Base-by-base conservation (phyloP, 768 basidiomycete genomes). In the Russula foetens region DNA sequence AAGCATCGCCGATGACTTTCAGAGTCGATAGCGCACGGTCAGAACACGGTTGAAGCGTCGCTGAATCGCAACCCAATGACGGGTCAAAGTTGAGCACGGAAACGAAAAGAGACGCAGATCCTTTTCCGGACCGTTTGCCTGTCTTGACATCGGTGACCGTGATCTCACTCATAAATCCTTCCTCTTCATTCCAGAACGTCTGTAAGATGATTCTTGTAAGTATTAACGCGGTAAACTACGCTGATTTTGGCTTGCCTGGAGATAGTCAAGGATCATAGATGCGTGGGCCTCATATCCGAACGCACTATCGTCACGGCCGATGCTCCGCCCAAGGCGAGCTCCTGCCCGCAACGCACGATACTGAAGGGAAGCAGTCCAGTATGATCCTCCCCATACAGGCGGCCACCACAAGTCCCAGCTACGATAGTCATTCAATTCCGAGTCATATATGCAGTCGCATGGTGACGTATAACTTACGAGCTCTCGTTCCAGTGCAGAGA, bases 31-130 rank as follows among this genome's bases (percentile, higher is more conserved):
- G 48, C 7, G 49, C 62, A 8, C 53, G 59, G 21, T 63, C 62
- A n/a, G 59, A 61, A 50, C 62, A 61, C 14, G 59, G 62, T 38
- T 63, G 53, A 35, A 56, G 48, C 1, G 63, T 63, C 1, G 24
- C 33, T 21, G 54, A 28, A 43, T 61, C 63, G 28, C 63, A 56
- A 11, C 63, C 63, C 35, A 63, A 28, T 0, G 52, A 55, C 14
- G 52, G 62, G 53, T 63, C 62, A 11, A 49, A 61, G 53, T 63
- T 63, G 47, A 61, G 35, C 19, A 63, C 58, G 5, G 59, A 29
- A 35, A 51, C 43, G 3, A 26, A 17, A 6, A 38, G 41, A 7
- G 48, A 39, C 2, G 53, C 48, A 0, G 47, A 12, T n/a, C 62
- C 53, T n/a, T 55, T 43, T 3, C 62, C 62, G 29, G 62, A 63